Evolutionary conservation across 2,329 filamentous ascomycete species (phyloP), one percentile per base, ranked within the genome.

Genomic region (Xylariales sp.): DNA sequence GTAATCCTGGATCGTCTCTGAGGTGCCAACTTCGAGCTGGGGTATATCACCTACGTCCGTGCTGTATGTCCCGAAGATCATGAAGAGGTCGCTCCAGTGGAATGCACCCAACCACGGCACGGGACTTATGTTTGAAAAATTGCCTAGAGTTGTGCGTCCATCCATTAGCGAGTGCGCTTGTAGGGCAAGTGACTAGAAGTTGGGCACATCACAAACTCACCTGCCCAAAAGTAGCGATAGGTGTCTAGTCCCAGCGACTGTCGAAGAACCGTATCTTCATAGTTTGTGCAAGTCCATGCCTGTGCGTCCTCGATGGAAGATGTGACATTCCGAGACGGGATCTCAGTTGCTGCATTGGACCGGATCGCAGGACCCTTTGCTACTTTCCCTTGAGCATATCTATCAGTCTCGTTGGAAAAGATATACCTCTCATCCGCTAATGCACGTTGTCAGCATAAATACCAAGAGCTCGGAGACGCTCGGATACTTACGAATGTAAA

Each of bases 1-100:
- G 18, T 45, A 38, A 33, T 54, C 53, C 32, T 55, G 51, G 45
- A 55, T 51, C 15, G 42, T 29, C 17, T 37, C 30, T 42, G 49
- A 51, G 2, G 47, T 43, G 17, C 48, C 47, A 8, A 42, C 42
- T 31, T 56, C 47, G 25, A 48, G 15, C 10, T 33, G 15, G 12
- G 37, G 17, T 15, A 39, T 17, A 15, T 28, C 31, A 6, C 37
- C 37, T n/a, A 28, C 29, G 17, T 33, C 37, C 11, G 34, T 18
- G 17, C 19, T 17, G 20, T 34, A 39, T 13, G 37, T 33, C 4
- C 37, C 37, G 14, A 39, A 39, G 1, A 39, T 12, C 29, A 34
- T 27, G 5, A 33, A 27, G 4, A 39, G 14, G 14, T 39, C 37
- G 10, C 15, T 18, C 19, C 21, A 39, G 24, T 39, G 37, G 5